Base-by-base conservation (phyloP, 2,329 filamentous ascomycete genomes). In the Scytalidium sp. region DNA sequence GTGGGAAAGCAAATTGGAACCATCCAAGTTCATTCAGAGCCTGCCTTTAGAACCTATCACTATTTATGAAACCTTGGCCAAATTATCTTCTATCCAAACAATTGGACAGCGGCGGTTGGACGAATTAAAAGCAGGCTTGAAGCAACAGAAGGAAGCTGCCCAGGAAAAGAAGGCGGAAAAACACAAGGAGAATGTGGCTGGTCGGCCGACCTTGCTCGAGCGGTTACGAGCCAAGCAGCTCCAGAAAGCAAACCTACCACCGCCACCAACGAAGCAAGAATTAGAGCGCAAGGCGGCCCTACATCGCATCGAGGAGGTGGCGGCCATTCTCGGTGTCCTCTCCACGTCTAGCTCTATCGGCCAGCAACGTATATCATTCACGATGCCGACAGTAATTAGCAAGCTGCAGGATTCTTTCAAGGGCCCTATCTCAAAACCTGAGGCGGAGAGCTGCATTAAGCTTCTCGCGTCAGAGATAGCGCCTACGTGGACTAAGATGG, bases 171-270 rank as follows among this genome's bases (percentile, higher is more conserved):
- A 27, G 52, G 66, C 71, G 32, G 55, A 58, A 15, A 73, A 69
- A 52, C 58, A 64, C 46, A 66, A 68, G 21, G 56, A 64, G 13
- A 11, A 45, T 20, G 46, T 45, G 17, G 60, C 66, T 53, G 68
- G 42, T 75, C 84, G 70, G 45, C 83, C 87, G 72, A 82, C 81
- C 47, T 80, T 95, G 20, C 75, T 94, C 50, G 88, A 92, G 65
- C 85, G 88, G 44, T 80, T 95, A 55, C 84, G 87, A 55, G 75
- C 79, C 48, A 93, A 93, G 71, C 81, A 88, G 57, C 67, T 77
- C 57, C 74, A 79, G 64, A 64, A 79, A 64, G 61, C 71, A 53
- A 56, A 70, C 53, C 46, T 70, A 51, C 50, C 73, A 50, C 57
- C 66, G 1, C 78, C 76, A 0, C 73, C 78, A 0, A 71, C 78